phyloP scores from a whole-genome alignment of 169 alveolate genomes.

The Eimeria necatrix region DNA sequence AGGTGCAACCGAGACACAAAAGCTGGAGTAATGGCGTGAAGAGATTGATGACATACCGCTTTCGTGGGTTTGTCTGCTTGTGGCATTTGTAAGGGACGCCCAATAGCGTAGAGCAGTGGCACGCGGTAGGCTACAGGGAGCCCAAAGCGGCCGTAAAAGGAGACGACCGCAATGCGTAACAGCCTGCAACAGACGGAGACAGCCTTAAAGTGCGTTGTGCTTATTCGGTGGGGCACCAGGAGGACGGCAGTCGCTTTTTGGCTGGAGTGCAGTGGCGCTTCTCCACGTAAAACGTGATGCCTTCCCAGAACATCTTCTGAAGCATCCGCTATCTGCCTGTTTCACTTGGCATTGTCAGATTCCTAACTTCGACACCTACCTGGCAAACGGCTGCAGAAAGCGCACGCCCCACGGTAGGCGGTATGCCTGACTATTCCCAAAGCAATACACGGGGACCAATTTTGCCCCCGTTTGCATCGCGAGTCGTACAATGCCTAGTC shows the following conservation, averaged over 20 bases:
- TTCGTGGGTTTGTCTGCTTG: constrained; percentile 62
- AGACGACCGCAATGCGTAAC: constrained; percentile 70
- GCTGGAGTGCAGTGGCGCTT: too few species aligned
- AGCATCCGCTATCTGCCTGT: too few species aligned
- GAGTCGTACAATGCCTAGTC: constrained; percentile 75
- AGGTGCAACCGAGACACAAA: neutral
- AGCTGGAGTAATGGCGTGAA: neutral
- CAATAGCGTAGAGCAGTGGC: constrained; percentile 78
- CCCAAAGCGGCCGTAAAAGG: constrained; percentile 81
- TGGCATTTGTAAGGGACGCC: constrained; percentile 74
- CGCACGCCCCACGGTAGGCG: constrained; percentile 68
- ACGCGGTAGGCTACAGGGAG: constrained; percentile 79
- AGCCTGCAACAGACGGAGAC: constrained; percentile 8
- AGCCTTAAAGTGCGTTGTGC: too few species aligned
- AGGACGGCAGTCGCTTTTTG: too few species aligned
- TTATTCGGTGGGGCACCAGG: too few species aligned
- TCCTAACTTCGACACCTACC: neutral
- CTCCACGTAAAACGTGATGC: too few species aligned
- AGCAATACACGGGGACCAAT: constrained; percentile 77
- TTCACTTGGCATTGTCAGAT: too few species aligned
- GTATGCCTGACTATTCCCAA: constrained; percentile 77
- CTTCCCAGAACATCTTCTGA: too few species aligned
- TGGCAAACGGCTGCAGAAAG: constrained; percentile 76
- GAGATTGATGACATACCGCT: neutral
- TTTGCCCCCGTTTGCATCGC: constrained; percentile 80